phyloP scores from a whole-genome alignment of 345 rosid species.

The Nephelium lappaceum region DNA sequence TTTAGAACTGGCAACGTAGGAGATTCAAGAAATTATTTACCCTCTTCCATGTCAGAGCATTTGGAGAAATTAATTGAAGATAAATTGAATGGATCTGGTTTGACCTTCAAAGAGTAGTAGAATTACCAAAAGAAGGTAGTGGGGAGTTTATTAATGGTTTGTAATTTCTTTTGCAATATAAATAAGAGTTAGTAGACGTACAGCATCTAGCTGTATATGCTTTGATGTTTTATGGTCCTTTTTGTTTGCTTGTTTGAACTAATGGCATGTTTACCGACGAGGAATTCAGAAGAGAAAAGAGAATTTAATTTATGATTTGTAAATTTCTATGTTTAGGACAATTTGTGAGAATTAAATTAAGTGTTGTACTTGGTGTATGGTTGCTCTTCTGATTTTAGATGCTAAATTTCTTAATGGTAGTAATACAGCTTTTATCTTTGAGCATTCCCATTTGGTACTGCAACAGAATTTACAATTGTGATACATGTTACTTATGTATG shows the following conservation, averaged over 20 bases:
- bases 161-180: no score
- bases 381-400: conserved; percentile 12
- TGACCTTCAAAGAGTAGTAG: conserved; percentile 1
- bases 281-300: no score
- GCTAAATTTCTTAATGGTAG: conserved; percentile 18
- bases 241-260: no score
- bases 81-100: conserved; percentile 30
- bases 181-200: no score
- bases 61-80: conserved; percentile 31
- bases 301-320: no score
- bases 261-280: no score
- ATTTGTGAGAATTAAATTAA: no score
- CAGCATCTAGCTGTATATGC: no score
- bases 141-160: no score
- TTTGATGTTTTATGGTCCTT: no score
- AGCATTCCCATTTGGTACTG: conserved; percentile 1
- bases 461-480: not conserved
- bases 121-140: no score
- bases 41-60: conserved; percentile 34
- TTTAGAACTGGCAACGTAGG: conserved; percentile 47
- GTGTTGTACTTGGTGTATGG: not conserved
- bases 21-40: conserved; percentile 41
- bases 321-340: no score
- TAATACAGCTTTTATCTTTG: not conserved
- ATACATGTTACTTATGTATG: not conserved